phyloP scores from a whole-genome alignment of 148 eudicot genomes.

The Silene conica region DNA sequence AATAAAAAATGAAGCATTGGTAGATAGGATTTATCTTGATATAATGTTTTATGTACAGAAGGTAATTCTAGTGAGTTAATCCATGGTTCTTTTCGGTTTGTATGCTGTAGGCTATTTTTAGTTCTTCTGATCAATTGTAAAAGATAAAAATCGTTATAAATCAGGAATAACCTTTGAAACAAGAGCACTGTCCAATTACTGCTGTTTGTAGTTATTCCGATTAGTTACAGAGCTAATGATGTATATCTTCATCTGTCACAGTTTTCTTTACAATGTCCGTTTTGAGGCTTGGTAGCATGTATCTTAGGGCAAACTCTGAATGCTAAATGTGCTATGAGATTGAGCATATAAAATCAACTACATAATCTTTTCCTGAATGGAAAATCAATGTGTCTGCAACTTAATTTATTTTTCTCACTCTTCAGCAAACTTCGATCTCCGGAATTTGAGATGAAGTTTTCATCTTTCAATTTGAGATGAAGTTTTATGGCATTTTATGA shows the following conservation, averaged over 20 bases:
- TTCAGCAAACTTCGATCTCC: not conserved
- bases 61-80: not conserved
- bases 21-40: slow-evolving; percentile 4
- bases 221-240: not conserved
- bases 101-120: not conserved
- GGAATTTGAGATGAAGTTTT: not conserved
- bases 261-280: not conserved
- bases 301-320: not conserved
- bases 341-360: not conserved
- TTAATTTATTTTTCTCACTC: not conserved
- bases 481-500: not conserved
- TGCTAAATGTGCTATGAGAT: not conserved
- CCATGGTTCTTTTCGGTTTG: not conserved
- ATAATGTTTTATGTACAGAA: slow-evolving; percentile 10
- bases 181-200: not conserved
- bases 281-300: not conserved
- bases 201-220: slow-evolving; percentile 1
- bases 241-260: not conserved
- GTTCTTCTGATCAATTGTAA: slow-evolving; percentile 16
- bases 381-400: not conserved
- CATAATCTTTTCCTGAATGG: not conserved
- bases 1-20: slow-evolving; percentile 15
- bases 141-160: slow-evolving; percentile 21
- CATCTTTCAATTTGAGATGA: slow-evolving; percentile 3
- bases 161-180: slow-evolving; percentile 11